phyloP scores from a whole-genome alignment of 2,329 filamentous ascomycete genomes.

The Elsinoe perseae region DNA sequence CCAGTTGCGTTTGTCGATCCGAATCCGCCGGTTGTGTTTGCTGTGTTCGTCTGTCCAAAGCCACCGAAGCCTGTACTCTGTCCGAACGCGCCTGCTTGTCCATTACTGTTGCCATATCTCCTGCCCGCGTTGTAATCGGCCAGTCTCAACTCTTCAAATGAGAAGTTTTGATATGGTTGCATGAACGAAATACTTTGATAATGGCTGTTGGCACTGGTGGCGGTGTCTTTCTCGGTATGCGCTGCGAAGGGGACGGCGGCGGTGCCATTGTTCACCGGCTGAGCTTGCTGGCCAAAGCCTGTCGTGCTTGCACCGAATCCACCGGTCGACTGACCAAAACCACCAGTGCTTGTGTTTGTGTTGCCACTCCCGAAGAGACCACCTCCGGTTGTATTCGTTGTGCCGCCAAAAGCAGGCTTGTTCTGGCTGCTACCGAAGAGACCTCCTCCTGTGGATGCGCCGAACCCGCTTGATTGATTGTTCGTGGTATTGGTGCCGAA shows the following conservation, averaged over 20 bases:
- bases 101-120: slow-evolving; percentile 72
- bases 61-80: slow-evolving; percentile 51
- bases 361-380: slow-evolving; percentile 34
- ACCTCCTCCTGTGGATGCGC: slow-evolving; percentile 21
- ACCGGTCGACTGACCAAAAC: slow-evolving; percentile 40
- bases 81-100: slow-evolving; percentile 76
- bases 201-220: slow-evolving; percentile 51
- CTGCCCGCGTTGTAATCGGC: slow-evolving; percentile 85
- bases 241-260: slow-evolving; percentile 58
- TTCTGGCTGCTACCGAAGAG: slow-evolving; percentile 25
- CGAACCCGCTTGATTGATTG: slow-evolving; percentile 21
- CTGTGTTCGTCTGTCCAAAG: slow-evolving; percentile 34
- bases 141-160: slow-evolving; percentile 59
- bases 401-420: slow-evolving; percentile 51
- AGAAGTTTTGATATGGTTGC: slow-evolving; percentile 79
- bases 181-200: slow-evolving; percentile 77
- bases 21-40: slow-evolving; percentile 37
- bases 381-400: slow-evolving; percentile 31
- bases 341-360: slow-evolving; percentile 33
- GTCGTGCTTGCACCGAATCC: slow-evolving; percentile 29
- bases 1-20: slow-evolving; percentile 32
- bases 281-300: slow-evolving; percentile 43
- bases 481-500: slow-evolving; percentile 23
- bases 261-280: slow-evolving; percentile 56
- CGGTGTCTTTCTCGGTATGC: slow-evolving; percentile 64